A percentile compares a stretch with the other conserved stretches of the same genome.
phyloP scores from a whole-genome alignment of 192 early-diverging fungal species.

The Entomortierella beljakovae region DNA sequence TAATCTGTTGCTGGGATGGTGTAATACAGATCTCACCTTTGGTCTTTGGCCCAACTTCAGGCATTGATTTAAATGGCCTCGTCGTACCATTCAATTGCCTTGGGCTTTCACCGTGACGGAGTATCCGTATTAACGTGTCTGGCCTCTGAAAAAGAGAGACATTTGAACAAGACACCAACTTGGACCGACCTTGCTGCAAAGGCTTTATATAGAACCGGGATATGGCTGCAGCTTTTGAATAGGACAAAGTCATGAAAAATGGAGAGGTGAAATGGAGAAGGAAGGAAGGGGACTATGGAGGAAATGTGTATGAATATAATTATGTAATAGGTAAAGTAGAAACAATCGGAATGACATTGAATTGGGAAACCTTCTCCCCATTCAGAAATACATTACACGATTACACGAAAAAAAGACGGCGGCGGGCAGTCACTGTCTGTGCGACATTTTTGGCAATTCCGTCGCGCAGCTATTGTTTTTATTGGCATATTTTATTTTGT shows the following conservation, averaged over 20 bases:
- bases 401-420: neutral
- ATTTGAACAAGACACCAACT: neutral
- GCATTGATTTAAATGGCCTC: too few species aligned
- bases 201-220: slow-evolving; percentile 17
- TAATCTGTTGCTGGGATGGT: neutral
- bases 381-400: too few species aligned
- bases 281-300: neutral
- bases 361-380: too few species aligned
- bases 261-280: neutral
- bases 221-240: neutral
- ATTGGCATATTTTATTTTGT: too few species aligned
- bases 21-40: too few species aligned
- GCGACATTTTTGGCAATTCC: neutral
- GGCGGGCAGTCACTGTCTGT: too few species aligned
- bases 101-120: neutral
- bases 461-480: neutral
- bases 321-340: neutral
- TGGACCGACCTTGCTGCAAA: slow-evolving; percentile 5
- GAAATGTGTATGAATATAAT: neutral
- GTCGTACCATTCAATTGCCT: neutral
- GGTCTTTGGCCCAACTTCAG: too few species aligned
- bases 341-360: too few species aligned
- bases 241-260: slow-evolving; percentile 10
- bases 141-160: neutral
- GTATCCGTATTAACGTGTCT: neutral